A percentile compares a stretch with the other conserved stretches of the same genome.
Evolutionary conservation across 441 rosid species (phyloP).

Genomic region (Iberis amara): DNA sequence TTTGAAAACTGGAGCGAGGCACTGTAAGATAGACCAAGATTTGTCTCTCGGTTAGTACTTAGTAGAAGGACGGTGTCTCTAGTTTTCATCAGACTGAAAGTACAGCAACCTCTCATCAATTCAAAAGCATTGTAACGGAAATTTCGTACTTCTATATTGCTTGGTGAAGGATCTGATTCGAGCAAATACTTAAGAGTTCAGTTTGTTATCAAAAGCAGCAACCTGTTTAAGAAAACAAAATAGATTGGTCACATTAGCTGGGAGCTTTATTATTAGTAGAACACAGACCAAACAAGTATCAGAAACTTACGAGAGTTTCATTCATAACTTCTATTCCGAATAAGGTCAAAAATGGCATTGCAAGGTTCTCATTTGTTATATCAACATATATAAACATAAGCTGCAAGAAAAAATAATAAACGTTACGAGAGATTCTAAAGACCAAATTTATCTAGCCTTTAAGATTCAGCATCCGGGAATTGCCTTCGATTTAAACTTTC

Average conservation of each 20-base stretch:
- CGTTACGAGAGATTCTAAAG: constrained; percentile 16
- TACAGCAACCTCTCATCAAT: no score
- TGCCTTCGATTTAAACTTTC: constrained; percentile 71
- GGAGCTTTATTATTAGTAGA: constrained; percentile 11
- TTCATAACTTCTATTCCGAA: constrained; percentile 76
- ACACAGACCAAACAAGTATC: constrained; percentile 1
- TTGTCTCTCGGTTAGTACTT: no score
- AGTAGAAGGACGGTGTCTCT: no score
- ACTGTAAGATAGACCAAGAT: no score
- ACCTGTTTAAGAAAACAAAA: constrained; percentile 45
- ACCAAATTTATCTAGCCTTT: constrained; percentile 1
- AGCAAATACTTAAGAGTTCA: constrained; percentile 69
- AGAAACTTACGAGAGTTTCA: constrained; percentile 52
- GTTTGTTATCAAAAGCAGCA: constrained; percentile 69
- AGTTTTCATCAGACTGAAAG: no score
- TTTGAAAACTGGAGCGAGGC: no score
- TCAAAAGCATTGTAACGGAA: background rate
- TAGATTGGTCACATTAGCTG: constrained; percentile 3
- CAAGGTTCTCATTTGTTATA: constrained; percentile 64
- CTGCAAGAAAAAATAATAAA: constrained; percentile 37
- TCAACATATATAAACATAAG: constrained; percentile 65
- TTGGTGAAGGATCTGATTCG: constrained; percentile 58
- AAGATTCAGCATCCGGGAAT: constrained; percentile 3
- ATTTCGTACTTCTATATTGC: constrained; percentile 63
- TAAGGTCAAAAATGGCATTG: constrained; percentile 82